Percentiles rank a stretch among this genome's conserved stretches.
Conservation (phyloP, 768 basidiomycete genomes). For the Strobilomyces confusus region DNA sequence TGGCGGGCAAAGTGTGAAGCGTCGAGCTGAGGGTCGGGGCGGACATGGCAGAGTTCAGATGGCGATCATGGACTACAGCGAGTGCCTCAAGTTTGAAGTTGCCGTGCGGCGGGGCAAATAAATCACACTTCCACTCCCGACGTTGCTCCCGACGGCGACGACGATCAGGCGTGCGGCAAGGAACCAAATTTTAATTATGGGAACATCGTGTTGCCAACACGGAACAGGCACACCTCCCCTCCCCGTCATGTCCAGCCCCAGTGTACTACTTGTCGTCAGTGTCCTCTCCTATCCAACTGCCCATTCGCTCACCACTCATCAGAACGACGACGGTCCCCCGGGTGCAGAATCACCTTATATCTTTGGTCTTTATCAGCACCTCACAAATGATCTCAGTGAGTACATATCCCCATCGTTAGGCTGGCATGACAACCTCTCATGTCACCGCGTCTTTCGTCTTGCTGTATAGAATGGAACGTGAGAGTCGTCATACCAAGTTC, state of each 20-base stretch:
- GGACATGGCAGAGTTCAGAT: slow-evolving; percentile 21
- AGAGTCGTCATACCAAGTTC: slow-evolving; percentile 76
- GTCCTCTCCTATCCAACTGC: neutral
- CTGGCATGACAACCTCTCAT: slow-evolving; percentile 8
- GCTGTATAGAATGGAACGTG: slow-evolving; percentile 63
- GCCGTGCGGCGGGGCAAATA: slow-evolving; percentile 2
- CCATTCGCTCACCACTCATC: neutral
- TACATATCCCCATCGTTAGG: neutral
- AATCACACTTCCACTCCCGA: neutral
- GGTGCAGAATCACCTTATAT: slow-evolving; percentile 69
- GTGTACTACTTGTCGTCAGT: slow-evolving; percentile 45
- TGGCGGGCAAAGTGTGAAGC: slow-evolving; percentile 30
- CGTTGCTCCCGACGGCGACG: slow-evolving; percentile 10
- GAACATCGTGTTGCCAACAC: slow-evolving; percentile 8
- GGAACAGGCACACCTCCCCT: neutral
- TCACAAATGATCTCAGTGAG: slow-evolving; percentile 59
- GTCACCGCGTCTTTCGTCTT: neutral
- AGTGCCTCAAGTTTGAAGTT: too few relatives aligned
- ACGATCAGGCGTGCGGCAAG: neutral
- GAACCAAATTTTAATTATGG: slow-evolving; percentile 20
- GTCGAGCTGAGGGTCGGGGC: slow-evolving; percentile 12
- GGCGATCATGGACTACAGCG: slow-evolving; percentile 11
- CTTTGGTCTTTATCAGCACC: slow-evolving; percentile 61
- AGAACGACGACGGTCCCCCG: slow-evolving; percentile 89
- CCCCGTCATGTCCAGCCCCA: slow-evolving; percentile 18